Conservation (phyloP, 768 basidiomycete species). For the Leccinum disarticulatum region DNA sequence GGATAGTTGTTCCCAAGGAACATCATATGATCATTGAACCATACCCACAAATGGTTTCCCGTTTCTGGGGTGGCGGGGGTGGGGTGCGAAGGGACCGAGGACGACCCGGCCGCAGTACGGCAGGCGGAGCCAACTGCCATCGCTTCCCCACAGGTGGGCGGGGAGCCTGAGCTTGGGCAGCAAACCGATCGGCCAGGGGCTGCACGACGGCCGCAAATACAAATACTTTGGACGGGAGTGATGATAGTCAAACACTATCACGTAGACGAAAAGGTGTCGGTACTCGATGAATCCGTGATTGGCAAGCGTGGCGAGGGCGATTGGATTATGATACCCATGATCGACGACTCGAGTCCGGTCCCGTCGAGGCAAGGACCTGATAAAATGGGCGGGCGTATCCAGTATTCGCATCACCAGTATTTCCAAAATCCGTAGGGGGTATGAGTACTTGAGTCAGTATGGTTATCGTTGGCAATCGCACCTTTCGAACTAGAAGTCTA, state of each 20-base stretch:
- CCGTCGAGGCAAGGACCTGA: not conserved
- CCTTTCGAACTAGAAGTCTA: not conserved
- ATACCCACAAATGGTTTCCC: constrained; percentile 7
- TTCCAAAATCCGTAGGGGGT: no score
- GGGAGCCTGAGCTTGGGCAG: not conserved
- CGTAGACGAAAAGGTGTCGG: not conserved
- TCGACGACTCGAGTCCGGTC: not conserved
- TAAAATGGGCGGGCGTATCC: not conserved
- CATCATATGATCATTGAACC: not conserved
- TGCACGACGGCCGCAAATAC: not conserved
- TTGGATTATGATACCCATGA: not conserved
- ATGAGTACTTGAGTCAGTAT: no score
- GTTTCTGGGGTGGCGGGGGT: not conserved
- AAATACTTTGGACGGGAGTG: not conserved
- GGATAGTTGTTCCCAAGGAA: constrained; percentile 10
- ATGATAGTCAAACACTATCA: not conserved
- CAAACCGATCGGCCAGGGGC: not conserved
- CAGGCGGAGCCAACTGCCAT: not conserved
- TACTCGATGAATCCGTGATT: not conserved
- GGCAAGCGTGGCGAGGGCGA: not conserved
- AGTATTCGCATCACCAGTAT: not conserved
- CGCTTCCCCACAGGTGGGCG: not conserved
- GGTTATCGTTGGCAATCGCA: not conserved
- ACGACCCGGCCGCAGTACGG: not conserved
- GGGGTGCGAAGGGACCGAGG: not conserved